A percentile compares a stretch with the other conserved stretches of the same genome.
Conservation (phyloP, 768 basidiomycete species). For the Serpula lacrymans region DNA sequence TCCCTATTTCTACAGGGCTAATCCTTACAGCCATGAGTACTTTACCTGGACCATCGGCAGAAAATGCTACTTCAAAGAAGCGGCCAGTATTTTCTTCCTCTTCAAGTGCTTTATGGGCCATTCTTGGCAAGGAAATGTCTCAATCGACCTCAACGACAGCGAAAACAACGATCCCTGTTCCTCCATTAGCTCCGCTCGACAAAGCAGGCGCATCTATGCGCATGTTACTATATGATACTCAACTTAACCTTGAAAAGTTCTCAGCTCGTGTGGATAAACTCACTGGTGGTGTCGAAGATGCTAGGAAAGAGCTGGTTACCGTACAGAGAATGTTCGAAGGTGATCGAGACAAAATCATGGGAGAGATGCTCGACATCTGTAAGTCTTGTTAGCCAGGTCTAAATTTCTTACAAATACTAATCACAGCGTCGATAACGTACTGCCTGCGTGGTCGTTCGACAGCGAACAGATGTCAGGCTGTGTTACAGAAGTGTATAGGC, state of each 20-base stretch:
- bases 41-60: too few species aligned
- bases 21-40: too few species aligned
- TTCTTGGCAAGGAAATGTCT: constrained; percentile 43
- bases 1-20: too few species aligned
- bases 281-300: constrained; percentile 45
- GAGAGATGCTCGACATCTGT: constrained; percentile 58
- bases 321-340: constrained; percentile 57
- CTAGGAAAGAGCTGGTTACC: constrained; percentile 49
- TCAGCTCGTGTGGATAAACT: constrained; percentile 54
- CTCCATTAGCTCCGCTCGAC: constrained; percentile 54
- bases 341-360: constrained; percentile 53
- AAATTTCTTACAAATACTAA: constrained; percentile 9
- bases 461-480: constrained; percentile 65
- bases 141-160: constrained; percentile 17
- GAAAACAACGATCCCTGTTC: constrained; percentile 16
- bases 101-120: constrained; percentile 42
- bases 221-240: constrained; percentile 71
- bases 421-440: too few species aligned
- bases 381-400: constrained; percentile 19
- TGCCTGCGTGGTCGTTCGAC: constrained; percentile 19
- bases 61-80: too few species aligned
- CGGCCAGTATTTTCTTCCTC: constrained; percentile 10
- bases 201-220: constrained; percentile 68
- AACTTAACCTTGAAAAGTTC: constrained; percentile 67
- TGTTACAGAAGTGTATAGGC: constrained; percentile 57